Percentiles rank a stretch among this genome's conserved stretches.
These are phyloP conservation scores for Knoxia roxburghii DNA, from an alignment of 257 asterid genomes.

Conservation along the genomic window DNA sequence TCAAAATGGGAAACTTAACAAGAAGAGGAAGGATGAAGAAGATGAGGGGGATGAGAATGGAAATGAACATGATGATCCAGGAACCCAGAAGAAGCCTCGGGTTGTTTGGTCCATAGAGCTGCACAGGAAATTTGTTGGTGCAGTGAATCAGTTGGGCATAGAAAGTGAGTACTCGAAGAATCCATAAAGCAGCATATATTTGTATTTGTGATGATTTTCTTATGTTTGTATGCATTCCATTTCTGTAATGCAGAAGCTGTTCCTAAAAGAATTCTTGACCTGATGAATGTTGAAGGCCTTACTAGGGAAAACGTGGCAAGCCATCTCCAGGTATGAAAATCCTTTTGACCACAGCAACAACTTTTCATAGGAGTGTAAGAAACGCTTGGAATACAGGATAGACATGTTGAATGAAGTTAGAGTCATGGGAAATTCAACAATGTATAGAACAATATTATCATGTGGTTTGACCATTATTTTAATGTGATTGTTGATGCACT, in stretches of 20 bases:
- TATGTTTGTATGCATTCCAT: neutral
- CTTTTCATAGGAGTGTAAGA: neutral
- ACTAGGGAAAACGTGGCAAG: constrained; percentile 90
- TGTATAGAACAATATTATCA: neutral
- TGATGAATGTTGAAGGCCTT: constrained; percentile 86
- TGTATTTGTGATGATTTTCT: constrained; percentile 10
- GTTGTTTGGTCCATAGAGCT: constrained; percentile 94
- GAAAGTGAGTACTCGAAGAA: constrained; percentile 52
- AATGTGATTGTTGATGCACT: neutral
- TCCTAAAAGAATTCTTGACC: constrained; percentile 81
- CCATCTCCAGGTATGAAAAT: constrained; percentile 79
- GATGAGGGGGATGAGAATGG: constrained; percentile 52
- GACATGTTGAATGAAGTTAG: neutral
- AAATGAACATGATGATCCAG: constrained; percentile 52
- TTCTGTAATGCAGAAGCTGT: constrained; percentile 64
- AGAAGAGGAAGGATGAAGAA: constrained; percentile 86
- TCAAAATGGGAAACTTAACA: constrained; percentile 44
- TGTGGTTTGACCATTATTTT: neutral
- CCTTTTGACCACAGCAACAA: constrained; percentile 6
- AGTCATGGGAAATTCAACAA: neutral
- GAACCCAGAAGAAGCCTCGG: constrained; percentile 71
- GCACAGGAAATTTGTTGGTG: constrained; percentile 78
- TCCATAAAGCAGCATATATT: neutral
- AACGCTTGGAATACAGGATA: neutral
- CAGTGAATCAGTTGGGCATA: constrained; percentile 79